phyloP scores from a whole-genome alignment of 176 grass and related monocot genomes.

The Oryza longistaminata region DNA sequence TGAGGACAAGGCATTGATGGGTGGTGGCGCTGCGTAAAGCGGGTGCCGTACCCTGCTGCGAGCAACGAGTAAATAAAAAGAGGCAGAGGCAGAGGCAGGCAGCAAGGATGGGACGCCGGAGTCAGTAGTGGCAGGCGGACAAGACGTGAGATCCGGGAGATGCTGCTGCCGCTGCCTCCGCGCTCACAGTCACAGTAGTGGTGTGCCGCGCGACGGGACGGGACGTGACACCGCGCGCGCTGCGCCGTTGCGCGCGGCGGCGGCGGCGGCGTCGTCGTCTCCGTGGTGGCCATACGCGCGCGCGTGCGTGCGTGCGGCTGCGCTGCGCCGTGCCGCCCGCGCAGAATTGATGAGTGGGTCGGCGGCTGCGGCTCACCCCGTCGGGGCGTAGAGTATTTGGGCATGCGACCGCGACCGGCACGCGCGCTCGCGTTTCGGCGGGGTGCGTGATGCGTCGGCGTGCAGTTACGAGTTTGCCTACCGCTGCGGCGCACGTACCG shows the following conservation, averaged over 20 bases:
- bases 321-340: not conserved
- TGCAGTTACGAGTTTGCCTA: not conserved
- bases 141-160: slow-evolving; percentile 42
- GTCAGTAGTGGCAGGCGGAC: slow-evolving; percentile 24
- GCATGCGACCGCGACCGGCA: not conserved
- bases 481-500: no score
- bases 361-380: no score
- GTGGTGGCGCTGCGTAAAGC: not conserved
- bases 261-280: no score
- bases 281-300: no score
- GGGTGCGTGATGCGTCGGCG: no score
- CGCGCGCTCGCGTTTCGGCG: no score
- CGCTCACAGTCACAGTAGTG: not conserved
- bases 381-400: not conserved
- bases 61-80: not conserved
- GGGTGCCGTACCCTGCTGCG: not conserved
- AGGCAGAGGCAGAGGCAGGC: not conserved
- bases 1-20: not conserved
- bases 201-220: slow-evolving; percentile 16
- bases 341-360: not conserved
- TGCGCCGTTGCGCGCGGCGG: no score
- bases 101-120: slow-evolving; percentile 27
- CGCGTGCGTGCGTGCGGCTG: not conserved
- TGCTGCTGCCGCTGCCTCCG: not conserved
- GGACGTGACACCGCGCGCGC: not conserved